These are phyloP conservation scores for Curvularia sp. DNA, from an alignment of 2,329 filamentous ascomycete genomes.

Conservation along the genomic window DNA sequence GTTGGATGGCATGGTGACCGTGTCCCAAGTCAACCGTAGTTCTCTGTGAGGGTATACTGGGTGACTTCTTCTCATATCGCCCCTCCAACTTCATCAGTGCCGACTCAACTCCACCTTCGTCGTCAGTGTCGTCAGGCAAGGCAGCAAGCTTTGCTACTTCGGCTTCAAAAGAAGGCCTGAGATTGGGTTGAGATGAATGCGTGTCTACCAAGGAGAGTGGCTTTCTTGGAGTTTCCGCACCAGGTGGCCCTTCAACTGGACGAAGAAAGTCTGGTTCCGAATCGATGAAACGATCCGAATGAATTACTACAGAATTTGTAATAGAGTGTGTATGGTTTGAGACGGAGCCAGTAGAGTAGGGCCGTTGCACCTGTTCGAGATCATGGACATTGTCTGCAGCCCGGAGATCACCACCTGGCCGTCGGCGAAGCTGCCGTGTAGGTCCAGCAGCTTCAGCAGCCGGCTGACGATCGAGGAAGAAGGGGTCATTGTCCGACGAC, in stretches of 20 bases:
- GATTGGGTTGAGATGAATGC: slow-evolving; percentile 62
- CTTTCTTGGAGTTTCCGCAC: slow-evolving; percentile 32
- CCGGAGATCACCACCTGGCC: slow-evolving; percentile 58
- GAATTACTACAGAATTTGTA: slow-evolving; percentile 48
- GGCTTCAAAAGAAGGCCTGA: slow-evolving; percentile 79
- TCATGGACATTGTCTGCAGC: slow-evolving; percentile 57
- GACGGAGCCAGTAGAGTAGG: slow-evolving; percentile 57
- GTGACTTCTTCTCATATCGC: slow-evolving; percentile 67
- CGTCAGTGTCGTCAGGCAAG: slow-evolving; percentile 82
- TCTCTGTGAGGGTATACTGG: slow-evolving; percentile 32
- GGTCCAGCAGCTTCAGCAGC: slow-evolving; percentile 31
- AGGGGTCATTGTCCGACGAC: slow-evolving; percentile 53
- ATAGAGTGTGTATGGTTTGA: slow-evolving; percentile 54
- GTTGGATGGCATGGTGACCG: slow-evolving; percentile 30
- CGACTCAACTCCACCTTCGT: slow-evolving; percentile 86
- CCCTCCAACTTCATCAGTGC: slow-evolving; percentile 91
- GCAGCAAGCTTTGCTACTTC: slow-evolving; percentile 87
- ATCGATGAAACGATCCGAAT: slow-evolving; percentile 39
- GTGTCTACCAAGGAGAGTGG: slow-evolving; percentile 56
- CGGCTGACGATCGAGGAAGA: slow-evolving; percentile 46
- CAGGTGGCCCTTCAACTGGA: slow-evolving; percentile 18
- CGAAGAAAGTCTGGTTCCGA: slow-evolving; percentile 21
- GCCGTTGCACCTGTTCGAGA: slow-evolving; percentile 51
- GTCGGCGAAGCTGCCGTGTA: slow-evolving; percentile 53
- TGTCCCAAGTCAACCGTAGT: slow-evolving; percentile 30